phyloP scores from a whole-genome alignment of 257 asterid species.

The Mitragyna speciosa region DNA sequence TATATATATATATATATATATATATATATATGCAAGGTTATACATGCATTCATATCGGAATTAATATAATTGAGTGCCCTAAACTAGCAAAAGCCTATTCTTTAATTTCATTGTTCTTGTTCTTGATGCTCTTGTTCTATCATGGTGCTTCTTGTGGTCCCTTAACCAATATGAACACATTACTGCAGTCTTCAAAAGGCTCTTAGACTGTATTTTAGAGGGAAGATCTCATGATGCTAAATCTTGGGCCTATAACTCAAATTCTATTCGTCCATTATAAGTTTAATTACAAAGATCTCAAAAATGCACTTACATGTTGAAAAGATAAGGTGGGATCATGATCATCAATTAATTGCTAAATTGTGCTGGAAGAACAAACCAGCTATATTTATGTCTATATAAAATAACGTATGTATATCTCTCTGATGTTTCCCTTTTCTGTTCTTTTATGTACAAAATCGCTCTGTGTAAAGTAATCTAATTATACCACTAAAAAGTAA shows the following conservation, averaged over 20 bases:
- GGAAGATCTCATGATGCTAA: conserved; percentile 22
- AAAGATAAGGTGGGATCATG: conserved; percentile 1
- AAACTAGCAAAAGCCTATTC: conserved; percentile 1
- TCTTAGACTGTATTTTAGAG: conserved; percentile 2
- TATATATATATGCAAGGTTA: conserved; percentile 5
- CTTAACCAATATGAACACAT: background rate
- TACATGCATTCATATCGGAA: conserved; percentile 14
- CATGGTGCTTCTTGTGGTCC: conserved; percentile 9
- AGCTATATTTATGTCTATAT: background rate
- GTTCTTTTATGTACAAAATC: background rate
- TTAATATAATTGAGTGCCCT: conserved; percentile 15
- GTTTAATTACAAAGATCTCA: background rate
- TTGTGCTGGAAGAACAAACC: background rate
- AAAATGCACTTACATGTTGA: background rate
- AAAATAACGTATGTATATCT: background rate
- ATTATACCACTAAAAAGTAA: background rate
- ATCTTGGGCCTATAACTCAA: conserved; percentile 9
- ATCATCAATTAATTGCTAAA: background rate
- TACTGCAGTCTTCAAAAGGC: background rate
- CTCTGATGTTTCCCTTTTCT: conserved; percentile 4
- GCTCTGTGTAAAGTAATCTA: background rate
- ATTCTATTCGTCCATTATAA: background rate
- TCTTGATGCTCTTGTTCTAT: conserved; percentile 14
- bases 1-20: too few relatives aligned
- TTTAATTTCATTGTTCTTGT: background rate